phyloP scores from a whole-genome alignment of 2,329 filamentous ascomycete genomes.

The Sphaerostilbella broomeana region DNA sequence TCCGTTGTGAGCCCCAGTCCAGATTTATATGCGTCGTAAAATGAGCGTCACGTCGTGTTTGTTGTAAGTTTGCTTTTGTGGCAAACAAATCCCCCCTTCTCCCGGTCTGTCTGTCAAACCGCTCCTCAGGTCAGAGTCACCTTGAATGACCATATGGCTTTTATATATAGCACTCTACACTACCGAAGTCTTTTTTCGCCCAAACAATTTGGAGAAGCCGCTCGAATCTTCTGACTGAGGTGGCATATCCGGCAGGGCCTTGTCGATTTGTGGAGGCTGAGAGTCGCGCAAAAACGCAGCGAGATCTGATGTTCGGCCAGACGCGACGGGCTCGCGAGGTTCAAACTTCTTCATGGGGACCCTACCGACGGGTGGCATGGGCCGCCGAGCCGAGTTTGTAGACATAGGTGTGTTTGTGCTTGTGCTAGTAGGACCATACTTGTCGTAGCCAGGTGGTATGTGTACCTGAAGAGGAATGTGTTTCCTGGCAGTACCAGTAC shows the following conservation, averaged over 20 bases:
- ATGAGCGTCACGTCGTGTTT: no score
- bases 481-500: constrained; percentile 26
- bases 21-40: constrained; percentile 12
- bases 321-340: constrained; percentile 44
- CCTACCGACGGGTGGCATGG: constrained; percentile 27
- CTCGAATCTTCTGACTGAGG: constrained; percentile 32
- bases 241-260: constrained; percentile 19
- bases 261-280: constrained; percentile 51
- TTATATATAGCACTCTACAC: constrained; percentile 20
- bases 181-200: constrained; percentile 41
- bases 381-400: constrained; percentile 22
- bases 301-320: constrained; percentile 58
- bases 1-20: no score
- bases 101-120: no score
- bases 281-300: constrained; percentile 67
- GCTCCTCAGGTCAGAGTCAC: no score
- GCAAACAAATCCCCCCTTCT: no score
- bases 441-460: constrained; percentile 40
- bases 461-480: constrained; percentile 50
- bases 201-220: constrained; percentile 43
- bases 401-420: constrained; percentile 19
- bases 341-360: constrained; percentile 53
- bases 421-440: constrained; percentile 26
- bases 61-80: no score
- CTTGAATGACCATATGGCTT: no score